A percentile compares a stretch with the other conserved stretches of the same genome.
Conservation (phyloP, 768 basidiomycete genomes). For the Tricholoma terreum region DNA sequence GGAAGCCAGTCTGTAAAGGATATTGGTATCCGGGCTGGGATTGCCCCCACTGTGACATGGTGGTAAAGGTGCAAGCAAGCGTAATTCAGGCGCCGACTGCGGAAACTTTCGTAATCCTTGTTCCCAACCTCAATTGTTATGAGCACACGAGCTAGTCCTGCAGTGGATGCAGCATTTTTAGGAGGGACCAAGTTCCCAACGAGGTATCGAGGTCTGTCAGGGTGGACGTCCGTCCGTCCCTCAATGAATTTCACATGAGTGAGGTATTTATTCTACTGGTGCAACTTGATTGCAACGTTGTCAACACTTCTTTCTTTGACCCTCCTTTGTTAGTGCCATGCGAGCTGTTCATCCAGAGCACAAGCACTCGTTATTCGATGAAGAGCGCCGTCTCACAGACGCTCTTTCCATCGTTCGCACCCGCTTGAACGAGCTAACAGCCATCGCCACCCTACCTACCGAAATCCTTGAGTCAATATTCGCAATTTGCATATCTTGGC, state of each 20-base stretch:
- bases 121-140: background rate
- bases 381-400: slow-evolving; percentile 25
- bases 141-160: too few relatives aligned
- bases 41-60: slow-evolving; percentile 78
- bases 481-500: slow-evolving; percentile 33
- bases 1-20: slow-evolving; percentile 71
- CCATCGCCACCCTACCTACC: slow-evolving; percentile 32
- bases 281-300: background rate
- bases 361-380: slow-evolving; percentile 6
- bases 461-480: slow-evolving; percentile 43
- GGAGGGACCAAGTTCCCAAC: too few relatives aligned
- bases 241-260: too few relatives aligned
- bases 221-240: too few relatives aligned
- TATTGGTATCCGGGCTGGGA: slow-evolving; percentile 69
- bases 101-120: slow-evolving; percentile 6
- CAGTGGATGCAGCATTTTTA: too few relatives aligned
- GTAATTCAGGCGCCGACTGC: slow-evolving; percentile 24
- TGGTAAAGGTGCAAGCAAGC: slow-evolving; percentile 21
- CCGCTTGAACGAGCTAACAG: slow-evolving; percentile 24
- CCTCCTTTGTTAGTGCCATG: too few relatives aligned
- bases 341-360: background rate
- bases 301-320: too few relatives aligned
- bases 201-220: too few relatives aligned
- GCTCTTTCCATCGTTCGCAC: slow-evolving; percentile 26
- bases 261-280: background rate